Evolutionary conservation across 805 yeast genomes (phyloP).

Genomic region (Lachancea dasiensis): DNA sequence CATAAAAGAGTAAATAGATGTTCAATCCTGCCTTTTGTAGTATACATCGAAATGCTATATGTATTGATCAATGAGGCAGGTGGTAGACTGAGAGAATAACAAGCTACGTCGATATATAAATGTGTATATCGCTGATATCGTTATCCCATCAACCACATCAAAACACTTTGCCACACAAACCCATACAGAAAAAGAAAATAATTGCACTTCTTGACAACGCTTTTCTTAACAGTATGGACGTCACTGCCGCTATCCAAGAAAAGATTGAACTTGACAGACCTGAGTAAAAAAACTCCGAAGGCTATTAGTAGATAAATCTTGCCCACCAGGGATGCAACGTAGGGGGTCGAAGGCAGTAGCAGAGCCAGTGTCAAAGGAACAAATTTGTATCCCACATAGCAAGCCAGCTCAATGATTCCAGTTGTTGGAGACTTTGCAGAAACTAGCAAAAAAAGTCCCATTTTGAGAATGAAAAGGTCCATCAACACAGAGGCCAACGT

Average conservation of each 20-base stretch:
- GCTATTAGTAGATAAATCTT: slow-evolving; percentile 48
- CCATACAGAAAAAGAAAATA: slow-evolving; percentile 84
- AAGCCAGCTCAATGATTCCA: slow-evolving; percentile 73
- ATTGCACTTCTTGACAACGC: slow-evolving; percentile 71
- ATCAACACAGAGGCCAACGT: slow-evolving; percentile 75
- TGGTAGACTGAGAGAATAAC: no score
- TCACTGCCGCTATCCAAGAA: slow-evolving; percentile 44
- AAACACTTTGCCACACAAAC: slow-evolving; percentile 67
- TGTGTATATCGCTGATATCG: neutral
- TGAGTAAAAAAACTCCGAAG: slow-evolving; percentile 59
- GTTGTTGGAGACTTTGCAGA: slow-evolving; percentile 24
- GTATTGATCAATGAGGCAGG: no score
- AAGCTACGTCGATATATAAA: no score
- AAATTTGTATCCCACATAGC: slow-evolving; percentile 92
- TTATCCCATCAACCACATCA: slow-evolving; percentile 65
- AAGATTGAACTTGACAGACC: slow-evolving; percentile 42
- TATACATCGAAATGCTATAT: neutral
- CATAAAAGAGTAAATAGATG: no score
- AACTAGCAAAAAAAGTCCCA: slow-evolving; percentile 72
- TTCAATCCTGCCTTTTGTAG: neutral
- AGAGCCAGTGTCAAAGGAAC: slow-evolving; percentile 65
- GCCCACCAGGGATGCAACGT: slow-evolving; percentile 38
- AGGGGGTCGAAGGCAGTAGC: slow-evolving; percentile 43
- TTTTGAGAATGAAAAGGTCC: slow-evolving; percentile 69
- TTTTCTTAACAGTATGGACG: slow-evolving; percentile 38